Evolutionary conservation across 352 stramenopile genomes (phyloP).

Genomic region (Globisporangium viniferum): DNA sequence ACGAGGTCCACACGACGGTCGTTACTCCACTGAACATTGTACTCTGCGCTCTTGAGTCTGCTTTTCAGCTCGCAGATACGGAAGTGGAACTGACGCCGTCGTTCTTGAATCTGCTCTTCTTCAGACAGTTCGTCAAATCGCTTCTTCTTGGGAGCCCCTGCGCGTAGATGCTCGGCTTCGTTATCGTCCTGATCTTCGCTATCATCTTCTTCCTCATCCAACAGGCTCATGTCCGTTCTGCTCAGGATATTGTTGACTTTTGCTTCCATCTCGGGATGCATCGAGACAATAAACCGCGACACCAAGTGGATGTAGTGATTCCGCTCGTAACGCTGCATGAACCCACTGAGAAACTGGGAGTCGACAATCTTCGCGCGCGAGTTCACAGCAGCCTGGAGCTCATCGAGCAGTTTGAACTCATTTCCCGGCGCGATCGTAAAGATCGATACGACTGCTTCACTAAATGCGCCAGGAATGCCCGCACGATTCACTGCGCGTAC

Average conservation of each 20-base stretch:
- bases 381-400: conserved; percentile 78
- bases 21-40: conserved; percentile 79
- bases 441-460: conserved; percentile 42
- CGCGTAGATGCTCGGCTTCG: conserved; percentile 10
- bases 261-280: conserved; percentile 42
- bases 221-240: conserved; percentile 7
- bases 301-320: conserved; percentile 68
- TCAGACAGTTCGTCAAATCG: conserved; percentile 51
- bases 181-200: conserved; percentile 3
- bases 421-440: conserved; percentile 66
- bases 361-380: conserved; percentile 61
- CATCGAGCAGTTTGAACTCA: conserved; percentile 68
- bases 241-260: conserved; percentile 56
- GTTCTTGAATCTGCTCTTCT: conserved; percentile 47
- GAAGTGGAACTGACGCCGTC: conserved; percentile 75
- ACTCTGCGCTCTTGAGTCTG: conserved; percentile 56
- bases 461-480: conserved; percentile 54
- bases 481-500: conserved; percentile 57
- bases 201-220: neutral
- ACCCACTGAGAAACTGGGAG: conserved; percentile 75
- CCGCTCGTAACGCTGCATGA: conserved; percentile 77
- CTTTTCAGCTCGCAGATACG: conserved; percentile 56
- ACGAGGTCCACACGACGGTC: conserved; percentile 68
- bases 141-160: conserved; percentile 18
- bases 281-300: conserved; percentile 55